A percentile compares a stretch with the other conserved stretches of the same genome.
Evolutionary conservation across 2,329 filamentous ascomycete species (phyloP).

Genomic region (Rugonectria rugulosa): DNA sequence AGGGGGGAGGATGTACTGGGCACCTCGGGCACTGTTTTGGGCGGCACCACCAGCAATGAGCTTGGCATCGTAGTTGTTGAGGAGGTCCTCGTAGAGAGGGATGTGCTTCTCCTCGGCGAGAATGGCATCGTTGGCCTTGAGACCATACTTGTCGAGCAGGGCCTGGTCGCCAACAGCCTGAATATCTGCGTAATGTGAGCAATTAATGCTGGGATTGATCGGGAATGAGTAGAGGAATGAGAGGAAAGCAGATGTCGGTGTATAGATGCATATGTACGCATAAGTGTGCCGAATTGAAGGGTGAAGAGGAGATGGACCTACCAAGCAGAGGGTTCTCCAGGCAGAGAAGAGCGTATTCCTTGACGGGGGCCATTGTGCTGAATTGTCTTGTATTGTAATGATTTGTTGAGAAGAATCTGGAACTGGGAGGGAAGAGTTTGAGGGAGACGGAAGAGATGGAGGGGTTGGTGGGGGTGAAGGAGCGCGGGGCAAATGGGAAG

Average conservation of each 20-base stretch:
- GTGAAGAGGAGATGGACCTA: constrained; percentile 53
- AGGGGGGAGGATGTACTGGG: constrained; percentile 91
- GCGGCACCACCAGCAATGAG: constrained; percentile 95
- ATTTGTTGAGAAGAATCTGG: constrained; percentile 21
- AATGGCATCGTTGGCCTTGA: constrained; percentile 98
- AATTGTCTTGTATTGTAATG: constrained; percentile 28
- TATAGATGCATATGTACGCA: background rate
- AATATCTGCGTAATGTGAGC: constrained; percentile 70
- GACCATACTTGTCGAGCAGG: constrained; percentile 88
- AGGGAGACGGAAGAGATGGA: constrained; percentile 37
- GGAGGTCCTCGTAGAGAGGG: constrained; percentile 89
- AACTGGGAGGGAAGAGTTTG: constrained; percentile 38
- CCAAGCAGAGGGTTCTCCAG: constrained; percentile 97
- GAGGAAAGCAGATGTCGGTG: background rate
- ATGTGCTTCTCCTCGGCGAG: constrained; percentile 93
- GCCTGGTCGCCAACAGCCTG: constrained; percentile 84
- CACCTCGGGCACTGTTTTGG: constrained; percentile 96
- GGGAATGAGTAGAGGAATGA: constrained; percentile 4
- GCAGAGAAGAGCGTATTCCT: constrained; percentile 89
- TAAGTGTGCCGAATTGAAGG: constrained; percentile 1
- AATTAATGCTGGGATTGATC: background rate
- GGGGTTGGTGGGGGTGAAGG: constrained; percentile 32
- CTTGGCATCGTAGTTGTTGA: constrained; percentile 91
- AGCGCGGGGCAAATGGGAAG: constrained; percentile 29
- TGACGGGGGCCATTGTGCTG: constrained; percentile 72